Percentiles rank a stretch among this genome's conserved stretches.
Conservation (phyloP, 108 stramenopile genomes). For the Nitzschia sp. region DNA sequence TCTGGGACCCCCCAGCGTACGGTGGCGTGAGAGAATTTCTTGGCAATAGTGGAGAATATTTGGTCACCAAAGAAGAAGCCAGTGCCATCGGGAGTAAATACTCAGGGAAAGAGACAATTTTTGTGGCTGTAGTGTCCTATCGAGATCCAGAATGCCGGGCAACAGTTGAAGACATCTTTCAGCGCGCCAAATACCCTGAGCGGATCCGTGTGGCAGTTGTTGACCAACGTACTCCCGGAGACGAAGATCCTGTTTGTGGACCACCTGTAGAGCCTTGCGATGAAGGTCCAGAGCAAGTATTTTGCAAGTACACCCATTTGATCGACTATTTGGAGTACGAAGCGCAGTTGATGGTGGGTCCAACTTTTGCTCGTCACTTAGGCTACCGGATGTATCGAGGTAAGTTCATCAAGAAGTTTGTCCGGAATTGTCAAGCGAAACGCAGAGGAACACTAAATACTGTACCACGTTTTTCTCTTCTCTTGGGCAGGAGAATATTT, state of each 20-base stretch:
- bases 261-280: constrained; percentile 35
- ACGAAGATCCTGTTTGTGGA: constrained; percentile 27
- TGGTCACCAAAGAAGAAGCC: constrained; percentile 67
- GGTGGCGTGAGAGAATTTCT: constrained; percentile 57
- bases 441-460: no score
- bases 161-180: constrained; percentile 46
- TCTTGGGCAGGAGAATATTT: constrained; percentile 66
- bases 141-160: constrained; percentile 41
- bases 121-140: constrained; percentile 50
- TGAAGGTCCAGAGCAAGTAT: constrained; percentile 41
- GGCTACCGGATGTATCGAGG: constrained; percentile 75
- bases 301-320: constrained; percentile 50
- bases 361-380: constrained; percentile 65
- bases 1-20: constrained; percentile 29
- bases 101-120: constrained; percentile 43
- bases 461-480: no score
- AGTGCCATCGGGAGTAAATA: constrained; percentile 48
- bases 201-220: constrained; percentile 54
- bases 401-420: no score
- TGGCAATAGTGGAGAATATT: constrained; percentile 59
- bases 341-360: constrained; percentile 52
- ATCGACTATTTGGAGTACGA: constrained; percentile 55
- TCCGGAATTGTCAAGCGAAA: no score
- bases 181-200: constrained; percentile 50
- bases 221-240: constrained; percentile 38